Percentiles rank a stretch among this genome's conserved stretches.
These are phyloP conservation scores for Tolypocladium guangdongense DNA, from an alignment of 2,329 filamentous ascomycete species.

Conservation along the genomic window DNA sequence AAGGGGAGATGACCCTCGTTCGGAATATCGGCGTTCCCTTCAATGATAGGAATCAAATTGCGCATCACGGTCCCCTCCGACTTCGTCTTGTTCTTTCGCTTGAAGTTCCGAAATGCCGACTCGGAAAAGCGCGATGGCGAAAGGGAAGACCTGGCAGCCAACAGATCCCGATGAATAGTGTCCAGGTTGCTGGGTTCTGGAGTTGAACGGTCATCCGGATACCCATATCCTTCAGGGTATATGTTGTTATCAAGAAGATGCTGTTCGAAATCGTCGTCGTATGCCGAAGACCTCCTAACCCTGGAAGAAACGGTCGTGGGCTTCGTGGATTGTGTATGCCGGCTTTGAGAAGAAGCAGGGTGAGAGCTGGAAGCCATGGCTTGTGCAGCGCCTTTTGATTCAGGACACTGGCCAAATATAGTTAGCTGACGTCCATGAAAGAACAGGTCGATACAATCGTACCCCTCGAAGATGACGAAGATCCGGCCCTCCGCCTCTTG, in stretches of 20 bases:
- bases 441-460: not conserved
- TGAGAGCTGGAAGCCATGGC: not conserved
- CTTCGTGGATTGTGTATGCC: not conserved
- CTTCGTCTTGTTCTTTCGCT: not conserved
- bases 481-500: slow-evolving; percentile 11
- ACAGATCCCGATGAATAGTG: not conserved
- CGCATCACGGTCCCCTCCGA: slow-evolving; percentile 1
- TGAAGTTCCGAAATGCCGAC: not conserved
- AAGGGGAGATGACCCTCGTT: not conserved
- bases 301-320: not conserved
- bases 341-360: not conserved
- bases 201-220: not conserved
- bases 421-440: no score
- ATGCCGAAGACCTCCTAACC: not conserved
- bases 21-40: slow-evolving; percentile 1
- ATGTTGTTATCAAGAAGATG: slow-evolving; percentile 4
- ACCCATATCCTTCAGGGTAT: slow-evolving; percentile 1
- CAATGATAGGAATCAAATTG: slow-evolving; percentile 1
- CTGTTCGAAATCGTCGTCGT: slow-evolving; percentile 4
- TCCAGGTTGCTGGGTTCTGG: slow-evolving; percentile 4
- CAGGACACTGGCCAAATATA: no score
- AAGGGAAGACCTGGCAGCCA: not conserved
- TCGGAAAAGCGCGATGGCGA: slow-evolving; percentile 3
- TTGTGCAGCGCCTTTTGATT: no score
- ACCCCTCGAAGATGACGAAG: slow-evolving; percentile 11